Base-by-base conservation (phyloP, 495 filamentous ascomycete species). In the Penicillium cataractarum region DNA sequence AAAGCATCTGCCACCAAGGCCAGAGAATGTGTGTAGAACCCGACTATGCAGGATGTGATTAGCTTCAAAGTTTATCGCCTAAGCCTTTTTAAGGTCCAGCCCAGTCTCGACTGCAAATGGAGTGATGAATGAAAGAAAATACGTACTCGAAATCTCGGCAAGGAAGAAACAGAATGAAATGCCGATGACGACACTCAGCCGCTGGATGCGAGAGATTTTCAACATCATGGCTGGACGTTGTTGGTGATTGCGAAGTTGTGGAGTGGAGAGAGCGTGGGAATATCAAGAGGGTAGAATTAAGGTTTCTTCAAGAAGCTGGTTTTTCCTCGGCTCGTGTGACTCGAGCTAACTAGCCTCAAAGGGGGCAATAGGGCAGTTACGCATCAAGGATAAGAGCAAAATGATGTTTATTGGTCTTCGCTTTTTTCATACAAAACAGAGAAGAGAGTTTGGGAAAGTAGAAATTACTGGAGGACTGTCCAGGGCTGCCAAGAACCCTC, bases 1-100 rank as follows among this genome's bases (percentile, higher is more conserved):
- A 97, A 97, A 49, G 93, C 90, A 80, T 97, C 93, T 19, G 93
- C 93, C 65, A 93, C 89, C 60, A 97, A 75, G 7, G 93, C 93
- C 40, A 97, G 84, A 24, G 92, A 97, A 65, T 89, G 86, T 31
- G 93, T 92, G 39, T 86, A 80, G 67, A 94, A 90, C 26, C 93
- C 93, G 54, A 91, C 86, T 81, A 40, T 12, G 17, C 29, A 32
- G 26, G 26, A 32, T 52, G 6, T 21, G 15, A 52, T 52, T 52
- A 52, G 29, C 49, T 12, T 29, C 29, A 6, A n/a, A 32, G 12
- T 32, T 32, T 27, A 52, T 19, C 27, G 42, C 42, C 24, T 46
- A 46, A 24, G 21, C 42, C 19, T 46, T 15, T 24, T 2, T 4
- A 39, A 9, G 42, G 9, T 26, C 10, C 31, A 13, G 4, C 35